Base-by-base conservation (phyloP, 1,284 basidiomycete species). In the Farysia itapuensis region DNA sequence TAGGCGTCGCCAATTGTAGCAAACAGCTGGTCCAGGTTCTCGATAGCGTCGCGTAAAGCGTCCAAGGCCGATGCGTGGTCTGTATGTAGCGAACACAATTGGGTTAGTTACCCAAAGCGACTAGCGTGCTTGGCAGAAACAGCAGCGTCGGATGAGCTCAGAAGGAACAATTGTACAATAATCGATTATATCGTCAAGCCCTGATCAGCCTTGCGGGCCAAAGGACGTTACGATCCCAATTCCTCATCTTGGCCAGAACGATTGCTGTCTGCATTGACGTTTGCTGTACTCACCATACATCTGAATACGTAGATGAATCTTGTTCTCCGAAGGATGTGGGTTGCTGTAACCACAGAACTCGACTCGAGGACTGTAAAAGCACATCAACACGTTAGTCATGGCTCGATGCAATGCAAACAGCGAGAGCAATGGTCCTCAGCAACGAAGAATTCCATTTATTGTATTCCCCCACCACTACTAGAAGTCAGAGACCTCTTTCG, bases 321-420 rank as follows among this genome's bases (percentile, higher is more conserved):
- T 87, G 70, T 90, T 89, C 80, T 98, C 94, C 16, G 92, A 95
- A 5, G 94, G 93, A 79, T 97, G 93, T 2, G 94, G 94, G 26
- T 85, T 89, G 70, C 89, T 92, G 65, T 98, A 98, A 23, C 94
- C 94, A 77, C 94, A 98, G 78, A 97, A 97, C 79, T 96, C 91
- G 46, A 97, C 94, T 68, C 91, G 90, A n/a, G 94, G 89, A 75
- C 94, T 97, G 43, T 63, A 16, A 16, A 24, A 15, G 23, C 7
- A 12, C 23, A 11, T 19, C 35, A n/a, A n/a, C n/a, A n/a, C n/a
- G n/a, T n/a, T n/a, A n/a, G n/a, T n/a, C n/a, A n/a, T n/a, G n/a
- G n/a, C n/a, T n/a, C n/a, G n/a, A n/a, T n/a, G n/a, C n/a, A n/a
- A n/a, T n/a, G n/a, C n/a, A n/a, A n/a, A n/a, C n/a, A n/a, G n/a